These are phyloP conservation scores for Fusarium solani-melongenae DNA, from an alignment of 2,329 filamentous ascomycete genomes.

Conservation along the genomic window DNA sequence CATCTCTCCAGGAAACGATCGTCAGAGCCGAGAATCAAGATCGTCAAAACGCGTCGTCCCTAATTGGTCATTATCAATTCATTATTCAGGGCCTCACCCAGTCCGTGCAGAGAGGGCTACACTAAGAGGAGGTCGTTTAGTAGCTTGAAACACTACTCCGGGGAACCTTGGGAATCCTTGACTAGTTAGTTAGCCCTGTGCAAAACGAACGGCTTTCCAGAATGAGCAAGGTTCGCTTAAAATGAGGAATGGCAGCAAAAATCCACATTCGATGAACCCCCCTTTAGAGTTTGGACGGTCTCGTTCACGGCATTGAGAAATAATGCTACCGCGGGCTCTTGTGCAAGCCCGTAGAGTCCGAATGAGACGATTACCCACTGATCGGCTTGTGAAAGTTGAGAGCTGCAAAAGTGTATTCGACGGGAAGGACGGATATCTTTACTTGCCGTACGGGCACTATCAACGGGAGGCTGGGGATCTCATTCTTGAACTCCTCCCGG, in stretches of 20 bases:
- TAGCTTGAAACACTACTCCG: constrained; percentile 7
- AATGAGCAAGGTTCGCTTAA: neutral
- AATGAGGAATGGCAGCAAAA: neutral
- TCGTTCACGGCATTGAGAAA: neutral
- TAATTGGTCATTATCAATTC: neutral
- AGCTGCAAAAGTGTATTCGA: neutral
- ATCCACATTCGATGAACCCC: neutral
- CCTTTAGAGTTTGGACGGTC: neutral
- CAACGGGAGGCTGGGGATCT: neutral
- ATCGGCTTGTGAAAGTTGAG: neutral
- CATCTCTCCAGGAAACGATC: neutral
- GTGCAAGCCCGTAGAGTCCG: neutral
- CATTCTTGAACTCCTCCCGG: neutral
- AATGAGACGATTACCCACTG: neutral
- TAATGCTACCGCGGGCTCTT: neutral
- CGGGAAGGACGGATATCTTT: neutral
- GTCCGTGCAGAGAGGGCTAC: neutral
- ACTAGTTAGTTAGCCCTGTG: neutral
- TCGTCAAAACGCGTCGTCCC: neutral
- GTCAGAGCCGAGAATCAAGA: neutral
- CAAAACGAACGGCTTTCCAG: neutral
- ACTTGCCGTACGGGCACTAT: neutral
- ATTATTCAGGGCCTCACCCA: neutral
- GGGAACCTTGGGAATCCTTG: neutral
- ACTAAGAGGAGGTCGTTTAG: neutral